Evolutionary conservation across 73 alveolate genomes (phyloP).

Genomic region (Tetrahymena malaccensis): DNA sequence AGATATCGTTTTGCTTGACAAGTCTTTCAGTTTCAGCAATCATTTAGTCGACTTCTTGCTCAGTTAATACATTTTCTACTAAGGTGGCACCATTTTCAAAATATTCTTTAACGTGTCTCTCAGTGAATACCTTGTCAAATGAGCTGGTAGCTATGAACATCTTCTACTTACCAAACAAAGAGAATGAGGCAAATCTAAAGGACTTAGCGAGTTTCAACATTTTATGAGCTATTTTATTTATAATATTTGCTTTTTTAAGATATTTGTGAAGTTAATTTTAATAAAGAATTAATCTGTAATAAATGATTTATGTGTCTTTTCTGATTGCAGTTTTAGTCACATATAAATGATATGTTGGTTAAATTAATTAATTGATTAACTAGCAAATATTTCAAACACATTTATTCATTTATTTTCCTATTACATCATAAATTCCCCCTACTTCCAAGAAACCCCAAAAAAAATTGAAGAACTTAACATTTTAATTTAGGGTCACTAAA

Average conservation of each 20-base stretch:
- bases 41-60: not conserved
- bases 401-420: not conserved
- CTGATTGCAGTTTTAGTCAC: not conserved
- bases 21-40: not conserved
- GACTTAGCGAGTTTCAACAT: not conserved
- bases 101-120: not conserved
- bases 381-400: not conserved
- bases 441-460: not conserved
- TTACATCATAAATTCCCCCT: not conserved
- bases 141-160: not conserved
- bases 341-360: not conserved
- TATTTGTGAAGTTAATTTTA: not conserved
- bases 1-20: not conserved
- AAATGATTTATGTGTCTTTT: not conserved
- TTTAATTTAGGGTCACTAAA: not conserved
- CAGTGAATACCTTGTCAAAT: not conserved
- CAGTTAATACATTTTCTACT: not conserved
- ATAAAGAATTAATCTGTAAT: not conserved
- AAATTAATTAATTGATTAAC: too few species aligned
- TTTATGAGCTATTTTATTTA: not conserved
- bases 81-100: not conserved
- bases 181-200: not conserved
- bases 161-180: not conserved
- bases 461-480: not conserved
- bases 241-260: not conserved